phyloP scores from a whole-genome alignment of 2,329 filamentous ascomycete genomes.

The Paecilomyces sp. region DNA sequence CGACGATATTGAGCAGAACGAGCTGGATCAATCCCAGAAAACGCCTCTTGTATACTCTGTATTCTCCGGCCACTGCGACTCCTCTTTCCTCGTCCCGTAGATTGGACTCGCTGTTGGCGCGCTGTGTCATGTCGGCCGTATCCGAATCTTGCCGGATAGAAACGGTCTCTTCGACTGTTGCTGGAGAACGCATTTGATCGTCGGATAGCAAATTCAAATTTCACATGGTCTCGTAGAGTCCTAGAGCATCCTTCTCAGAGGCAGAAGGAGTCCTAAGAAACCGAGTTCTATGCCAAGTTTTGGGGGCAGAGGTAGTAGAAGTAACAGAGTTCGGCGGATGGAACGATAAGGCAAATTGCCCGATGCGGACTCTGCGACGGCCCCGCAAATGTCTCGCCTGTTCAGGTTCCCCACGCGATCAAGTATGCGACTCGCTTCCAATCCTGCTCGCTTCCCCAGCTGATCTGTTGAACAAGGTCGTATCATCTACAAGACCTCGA shows the following conservation, averaged over 20 bases:
- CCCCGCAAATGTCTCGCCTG: not conserved
- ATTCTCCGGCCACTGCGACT: conserved; percentile 20
- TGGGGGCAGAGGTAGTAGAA: not conserved
- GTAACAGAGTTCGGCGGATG: not conserved
- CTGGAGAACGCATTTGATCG: not conserved
- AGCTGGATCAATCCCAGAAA: conserved; percentile 84
- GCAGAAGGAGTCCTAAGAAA: not conserved
- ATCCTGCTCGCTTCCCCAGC: too few relatives aligned
- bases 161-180: not conserved
- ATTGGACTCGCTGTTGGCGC: conserved; percentile 1
- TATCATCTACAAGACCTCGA: not conserved
- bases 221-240: not conserved
- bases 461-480: not conserved
- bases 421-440: not conserved
- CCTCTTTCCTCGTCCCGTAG: not conserved
- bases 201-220: not conserved
- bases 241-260: not conserved
- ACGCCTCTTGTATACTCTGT: conserved; percentile 69
- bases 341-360: not conserved
- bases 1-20: conserved; percentile 81
- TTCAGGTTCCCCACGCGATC: not conserved
- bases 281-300: not conserved
- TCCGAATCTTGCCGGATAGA: not conserved
- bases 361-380: not conserved
- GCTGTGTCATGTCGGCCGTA: not conserved